Base-by-base conservation (phyloP, 306 rosid species). In the Trifolium subterraneum region DNA sequence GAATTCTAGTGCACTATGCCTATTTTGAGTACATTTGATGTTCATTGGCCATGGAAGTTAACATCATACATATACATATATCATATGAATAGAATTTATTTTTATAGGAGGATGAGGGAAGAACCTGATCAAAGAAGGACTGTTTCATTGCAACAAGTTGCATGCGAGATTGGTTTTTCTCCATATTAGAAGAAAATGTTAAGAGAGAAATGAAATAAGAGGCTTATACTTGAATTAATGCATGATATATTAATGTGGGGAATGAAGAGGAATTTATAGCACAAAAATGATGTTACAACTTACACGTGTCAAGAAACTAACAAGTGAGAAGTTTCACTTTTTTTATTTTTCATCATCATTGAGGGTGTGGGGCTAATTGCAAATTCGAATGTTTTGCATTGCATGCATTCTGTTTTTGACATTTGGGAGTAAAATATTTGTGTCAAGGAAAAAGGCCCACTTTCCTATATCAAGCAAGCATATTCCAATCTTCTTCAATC, bases 111-210 rank as follows among this genome's bases (percentile, higher is more conserved):
- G 71, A 79, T 3, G 77, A 31, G 23, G 35, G 70, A 78, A 42
- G 36, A 60, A 91, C 97, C 97, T 89, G 96, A 64, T 90, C 93
- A 74, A 92, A 92, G 78, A 92, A 83, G 76, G 93, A 86, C 27
- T 92, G 96, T 79, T 90, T 92, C 87, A 85, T 81, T 33, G 79
- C 64, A 45, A 81, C 83, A 71, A 89, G 74, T 67, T 88, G 96
- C 45, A 90, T 77, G 14, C 68, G 77, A 33, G 84, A 51, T 38
- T 85, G 89, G 80, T 72, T 48, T 48, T 81, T 82, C 64, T 88
- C 35, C 88, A 90, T 93, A 90, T 90, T 77, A 23, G 70, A 31
- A 23, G 23, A 62, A 41, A 54, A 60, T 59, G 10, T 59, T 54
- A 54, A 20, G 20, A 2, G 16, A 18, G 1, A 52, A 56, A 36